These are phyloP conservation scores for Aegilops umbellulata DNA, from an alignment of 176 grass and related monocot species.

Conservation along the genomic window DNA sequence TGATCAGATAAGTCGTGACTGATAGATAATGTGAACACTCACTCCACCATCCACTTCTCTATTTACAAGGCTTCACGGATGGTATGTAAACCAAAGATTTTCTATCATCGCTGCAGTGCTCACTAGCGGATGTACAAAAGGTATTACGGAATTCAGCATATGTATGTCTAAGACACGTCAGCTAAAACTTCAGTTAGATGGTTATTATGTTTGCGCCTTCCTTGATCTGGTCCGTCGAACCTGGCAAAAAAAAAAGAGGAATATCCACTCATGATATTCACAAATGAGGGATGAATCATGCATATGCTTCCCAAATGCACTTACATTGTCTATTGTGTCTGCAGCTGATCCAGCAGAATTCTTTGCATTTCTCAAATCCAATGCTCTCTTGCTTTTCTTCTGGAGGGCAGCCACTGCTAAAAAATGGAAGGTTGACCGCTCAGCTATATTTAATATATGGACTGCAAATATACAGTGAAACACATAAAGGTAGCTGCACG, in stretches of 20 bases:
- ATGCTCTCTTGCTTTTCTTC: slow-evolving; percentile 49
- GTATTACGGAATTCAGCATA: neutral
- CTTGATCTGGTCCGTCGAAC: slow-evolving; percentile 49
- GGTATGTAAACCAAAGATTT: neutral
- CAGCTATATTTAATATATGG: neutral
- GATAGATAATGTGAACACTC: neutral
- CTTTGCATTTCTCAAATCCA: slow-evolving; percentile 28
- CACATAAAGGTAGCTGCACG: neutral
- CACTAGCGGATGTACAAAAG: slow-evolving; percentile 9
- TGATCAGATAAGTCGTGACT: neutral
- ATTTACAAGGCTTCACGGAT: slow-evolving; percentile 2
- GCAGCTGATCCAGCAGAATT: slow-evolving; percentile 41
- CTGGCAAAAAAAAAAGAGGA: slow-evolving; percentile 18
- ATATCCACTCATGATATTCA: neutral
- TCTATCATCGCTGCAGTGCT: neutral
- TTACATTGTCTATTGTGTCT: slow-evolving; percentile 32
- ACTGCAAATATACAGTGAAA: neutral
- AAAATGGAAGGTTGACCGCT: neutral
- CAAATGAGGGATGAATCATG: neutral
- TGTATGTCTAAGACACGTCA: neutral
- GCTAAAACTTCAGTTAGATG: slow-evolving; percentile 1
- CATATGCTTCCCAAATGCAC: slow-evolving; percentile 4
- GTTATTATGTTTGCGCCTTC: slow-evolving; percentile 27
- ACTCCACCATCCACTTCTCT: neutral
- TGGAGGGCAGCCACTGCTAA: slow-evolving; percentile 14